These are phyloP conservation scores for Cyberlindnera misumaiensis DNA, from an alignment of 805 yeast genomes.

Conservation along the genomic window DNA sequence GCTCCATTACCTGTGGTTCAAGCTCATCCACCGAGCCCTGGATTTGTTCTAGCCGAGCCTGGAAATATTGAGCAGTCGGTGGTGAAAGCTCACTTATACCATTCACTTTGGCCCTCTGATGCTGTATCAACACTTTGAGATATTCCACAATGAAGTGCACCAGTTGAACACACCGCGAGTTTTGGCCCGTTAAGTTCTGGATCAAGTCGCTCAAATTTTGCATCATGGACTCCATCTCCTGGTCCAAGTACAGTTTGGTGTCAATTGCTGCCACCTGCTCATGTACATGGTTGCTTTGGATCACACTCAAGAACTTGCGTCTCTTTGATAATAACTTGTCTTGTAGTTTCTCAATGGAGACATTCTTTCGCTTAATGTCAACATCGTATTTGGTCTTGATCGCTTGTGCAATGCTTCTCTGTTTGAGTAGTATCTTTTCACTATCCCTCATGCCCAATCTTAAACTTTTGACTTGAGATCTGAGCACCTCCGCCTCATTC, in stretches of 20 bases:
- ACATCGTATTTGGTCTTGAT: conserved; percentile 14
- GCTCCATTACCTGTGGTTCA: conserved; percentile 4
- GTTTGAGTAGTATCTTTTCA: not conserved
- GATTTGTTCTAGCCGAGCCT: conserved; percentile 1
- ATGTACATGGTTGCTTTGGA: conserved; percentile 3
- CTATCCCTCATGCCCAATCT: not conserved
- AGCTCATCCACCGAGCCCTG: conserved; percentile 4
- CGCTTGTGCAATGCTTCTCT: conserved; percentile 9
- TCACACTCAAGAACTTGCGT: conserved; percentile 6
- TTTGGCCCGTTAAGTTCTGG: conserved; percentile 11
- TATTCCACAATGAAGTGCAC: conserved; percentile 7
- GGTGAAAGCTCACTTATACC: conserved; percentile 3
- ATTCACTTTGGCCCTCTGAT: not conserved
- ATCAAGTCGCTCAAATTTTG: conserved; percentile 13
- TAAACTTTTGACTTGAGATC: not conserved
- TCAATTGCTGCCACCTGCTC: not conserved
- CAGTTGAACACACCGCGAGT: conserved; percentile 5
- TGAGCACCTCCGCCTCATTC: conserved; percentile 3
- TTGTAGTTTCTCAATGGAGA: conserved; percentile 14
- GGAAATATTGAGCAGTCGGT: conserved; percentile 15
- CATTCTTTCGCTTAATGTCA: conserved; percentile 16
- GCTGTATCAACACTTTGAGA: conserved; percentile 3
- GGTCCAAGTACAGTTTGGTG: conserved; percentile 7
- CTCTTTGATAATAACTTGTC: conserved; percentile 9
- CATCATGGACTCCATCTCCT: conserved; percentile 19